Evolutionary conservation across 345 rosid genomes (phyloP), one percentile per base, ranked within the genome.

Genomic region (Crucihimalaya himalaica): DNA sequence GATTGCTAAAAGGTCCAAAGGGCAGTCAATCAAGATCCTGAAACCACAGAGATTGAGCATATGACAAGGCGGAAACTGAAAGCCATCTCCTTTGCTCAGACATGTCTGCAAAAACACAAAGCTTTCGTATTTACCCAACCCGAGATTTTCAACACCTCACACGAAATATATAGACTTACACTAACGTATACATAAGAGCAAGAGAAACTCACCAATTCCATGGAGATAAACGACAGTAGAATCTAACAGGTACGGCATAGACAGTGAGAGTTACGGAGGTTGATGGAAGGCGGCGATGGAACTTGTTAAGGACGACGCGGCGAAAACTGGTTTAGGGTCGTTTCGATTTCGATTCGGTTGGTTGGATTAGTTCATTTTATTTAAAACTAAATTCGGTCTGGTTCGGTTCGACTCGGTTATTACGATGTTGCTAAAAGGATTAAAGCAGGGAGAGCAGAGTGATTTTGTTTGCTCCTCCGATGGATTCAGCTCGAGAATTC

Each of bases 21-120:
- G 97, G 51, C 96, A 93, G 51, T 90, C 96, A 21, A 93, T 80
- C 62, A 90, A 84, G 25, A 93, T 79, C 79, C 87, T 86, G 54
- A 86, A 86, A 50, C 96, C 96, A 19, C 85, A 75, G 35, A 86
- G 66, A 69, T 81, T 78, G 46, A 93, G 80, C 48, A 86, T 73
- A 73, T 89, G 87, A 68, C 90, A 83, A 7, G 92, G 87, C 13
- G 97, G 93, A 70, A 81, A 86, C 57, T 86, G 84, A 76, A 68
- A 87, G 47, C 91, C 90, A 55, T 75, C 70, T 42, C 97, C 98
- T 80, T 83, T 82, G 73, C 88, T 85, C 77, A 93, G 73, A 81
- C 98, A 93, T 8, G 92, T 89, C 98, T 90, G 80, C 84, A 79
- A 57, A 51, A 70, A 75, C 57, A 74, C n/a, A 64, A 54, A 43